Base-by-base conservation (phyloP, 164 flowering plant species). In the Magnolia changhungtana region DNA sequence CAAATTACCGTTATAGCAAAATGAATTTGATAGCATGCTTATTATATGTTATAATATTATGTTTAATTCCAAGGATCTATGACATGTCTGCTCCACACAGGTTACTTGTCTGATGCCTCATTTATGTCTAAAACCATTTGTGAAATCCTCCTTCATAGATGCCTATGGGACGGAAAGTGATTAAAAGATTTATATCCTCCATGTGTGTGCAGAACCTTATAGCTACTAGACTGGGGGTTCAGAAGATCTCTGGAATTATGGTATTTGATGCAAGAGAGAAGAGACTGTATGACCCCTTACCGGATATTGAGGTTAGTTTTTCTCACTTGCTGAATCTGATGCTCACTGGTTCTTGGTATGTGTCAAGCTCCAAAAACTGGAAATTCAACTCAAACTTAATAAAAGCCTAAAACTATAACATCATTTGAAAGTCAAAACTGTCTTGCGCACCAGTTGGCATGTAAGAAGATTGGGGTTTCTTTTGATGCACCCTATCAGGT, bases 141-240 rank as follows among this genome's bases (percentile, higher is more conserved):
- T 37, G 45, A 37, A 37, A 37, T 37, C 45, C 45, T 37, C 45
- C 45, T 37, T 37, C 45, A 37, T 37, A 5, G 45, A 37, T 37
- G 45, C 4, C n/a, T 59, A 14, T 59, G 63, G 16, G 63, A 59
- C 4, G 63, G 24, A 64, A 21, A 21, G 24, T 19, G 67, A 64
- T 19, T 37, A 1, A 23, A 63, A 8, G 11, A 63, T 37, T 27
- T 59, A 58, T 27, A 45, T 58, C 29, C 5, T 61, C 16, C 67
- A 10, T 20, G 3, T 49, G 11, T 74, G 8, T 84, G 86, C 92
- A 94, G 99, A 91, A 88, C 77, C 87, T 96, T 82, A 88, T 96
- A 80, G 97, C 98, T 73, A 86, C 89, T 1, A 91, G 86, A 83
- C 89, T 85, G 59, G 99, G 98, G 68, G 89, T 91, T 68, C 98